Evolutionary conservation across 257 asterid genomes (phyloP).

Genomic region (Datura wrightii): DNA sequence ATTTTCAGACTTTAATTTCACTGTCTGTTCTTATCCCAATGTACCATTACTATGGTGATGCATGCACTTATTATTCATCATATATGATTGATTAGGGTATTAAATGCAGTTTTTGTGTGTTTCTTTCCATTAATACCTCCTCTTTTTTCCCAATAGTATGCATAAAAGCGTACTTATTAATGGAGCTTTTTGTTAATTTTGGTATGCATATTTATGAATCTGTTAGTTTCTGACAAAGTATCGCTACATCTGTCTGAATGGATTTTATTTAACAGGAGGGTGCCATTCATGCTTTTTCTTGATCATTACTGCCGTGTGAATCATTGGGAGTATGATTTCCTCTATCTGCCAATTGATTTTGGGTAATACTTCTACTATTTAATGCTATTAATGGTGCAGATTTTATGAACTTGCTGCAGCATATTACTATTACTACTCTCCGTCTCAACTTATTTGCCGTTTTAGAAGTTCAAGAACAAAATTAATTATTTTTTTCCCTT

Average conservation of each 20-base stretch:
- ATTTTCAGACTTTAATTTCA: not conserved
- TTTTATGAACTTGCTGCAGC: not conserved
- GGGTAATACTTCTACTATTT: conserved; percentile 39
- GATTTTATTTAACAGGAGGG: conserved; percentile 47
- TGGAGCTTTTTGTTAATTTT: not conserved
- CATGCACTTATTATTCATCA: conserved; percentile 3
- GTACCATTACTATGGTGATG: not conserved
- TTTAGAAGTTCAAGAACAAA: no score
- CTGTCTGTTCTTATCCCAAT: conserved; percentile 35
- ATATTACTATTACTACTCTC: not conserved
- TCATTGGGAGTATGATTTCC: conserved; percentile 57
- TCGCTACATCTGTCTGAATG: not conserved
- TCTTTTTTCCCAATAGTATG: not conserved
- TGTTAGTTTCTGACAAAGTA: conserved; percentile 7
- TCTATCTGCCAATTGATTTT: conserved; percentile 67
- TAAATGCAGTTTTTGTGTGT: not conserved
- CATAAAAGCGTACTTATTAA: not conserved
- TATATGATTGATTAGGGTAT: not conserved
- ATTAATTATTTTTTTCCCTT: no score
- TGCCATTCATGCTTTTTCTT: conserved; percentile 47
- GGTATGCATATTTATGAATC: not conserved
- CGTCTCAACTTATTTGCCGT: no score
- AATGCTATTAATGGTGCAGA: not conserved
- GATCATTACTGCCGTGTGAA: conserved; percentile 43
- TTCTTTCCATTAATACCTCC: not conserved